phyloP scores from a whole-genome alignment of 2,329 filamentous ascomycete species.

The Mollisiaceae sp. region DNA sequence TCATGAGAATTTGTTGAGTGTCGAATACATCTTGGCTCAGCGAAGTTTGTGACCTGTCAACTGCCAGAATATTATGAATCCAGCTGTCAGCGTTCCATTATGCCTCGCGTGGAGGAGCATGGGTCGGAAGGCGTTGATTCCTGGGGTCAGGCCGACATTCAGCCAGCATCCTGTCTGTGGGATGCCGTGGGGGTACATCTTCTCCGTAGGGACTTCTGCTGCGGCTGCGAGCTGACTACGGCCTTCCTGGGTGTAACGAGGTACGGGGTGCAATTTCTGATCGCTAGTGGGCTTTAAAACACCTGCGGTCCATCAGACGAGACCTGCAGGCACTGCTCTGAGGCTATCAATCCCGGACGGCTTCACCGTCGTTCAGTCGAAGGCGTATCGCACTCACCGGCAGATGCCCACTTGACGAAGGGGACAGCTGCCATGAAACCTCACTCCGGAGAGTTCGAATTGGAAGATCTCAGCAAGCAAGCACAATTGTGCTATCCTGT shows the following conservation, averaged over 20 bases:
- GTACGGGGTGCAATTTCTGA: background rate
- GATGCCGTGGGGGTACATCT: background rate
- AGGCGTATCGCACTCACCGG: background rate
- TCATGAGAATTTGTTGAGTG: background rate
- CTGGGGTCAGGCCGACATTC: background rate
- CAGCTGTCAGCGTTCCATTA: constrained; percentile 8
- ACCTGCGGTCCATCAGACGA: background rate
- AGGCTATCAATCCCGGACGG: background rate
- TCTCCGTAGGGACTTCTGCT: background rate
- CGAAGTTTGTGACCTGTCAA: constrained; percentile 10
- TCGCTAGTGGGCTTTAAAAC: background rate
- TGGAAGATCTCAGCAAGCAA: background rate
- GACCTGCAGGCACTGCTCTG: too few relatives aligned
- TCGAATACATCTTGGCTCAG: background rate
- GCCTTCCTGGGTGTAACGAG: background rate
- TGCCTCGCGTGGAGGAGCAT: background rate
- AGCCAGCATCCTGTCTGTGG: constrained; percentile 1
- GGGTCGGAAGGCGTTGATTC: background rate
- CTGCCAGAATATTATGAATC: constrained; percentile 3
- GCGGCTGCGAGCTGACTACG: background rate
- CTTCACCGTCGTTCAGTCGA: background rate
- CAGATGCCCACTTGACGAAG: background rate
- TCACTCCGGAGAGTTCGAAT: background rate
- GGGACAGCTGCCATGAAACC: background rate
- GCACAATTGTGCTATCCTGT: too few relatives aligned